Base-by-base conservation (phyloP, 164 flowering plant species). In the Buxus sempervirens region DNA sequence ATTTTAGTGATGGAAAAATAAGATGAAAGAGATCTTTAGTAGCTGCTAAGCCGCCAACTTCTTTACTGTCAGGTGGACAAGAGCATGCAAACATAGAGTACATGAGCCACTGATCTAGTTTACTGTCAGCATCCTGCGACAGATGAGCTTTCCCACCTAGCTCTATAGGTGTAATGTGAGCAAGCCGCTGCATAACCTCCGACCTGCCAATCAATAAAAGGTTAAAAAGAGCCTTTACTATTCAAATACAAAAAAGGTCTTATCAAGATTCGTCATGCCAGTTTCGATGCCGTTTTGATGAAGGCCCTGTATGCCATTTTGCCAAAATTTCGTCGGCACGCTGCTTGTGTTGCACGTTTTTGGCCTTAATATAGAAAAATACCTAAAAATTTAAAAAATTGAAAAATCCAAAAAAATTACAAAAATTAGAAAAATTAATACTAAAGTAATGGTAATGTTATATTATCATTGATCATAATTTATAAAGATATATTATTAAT, bases 71-170 rank as follows among this genome's bases (percentile, higher is more conserved):
- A 63, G 94, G 90, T 21, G 98, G 97, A 71, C 99, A 93, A 28
- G 99, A 90, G 80, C 96, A 96, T 42, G 88, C 88, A 76, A 93
- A 90, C 90, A 93, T 88, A 1, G 97, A 90, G 87, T 90, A 96
- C 90, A 96, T 82, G 48, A 93, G 89, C 99, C 98, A 92, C 76
- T 96, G 99, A 75, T 96, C 99, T 73, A 96, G 80, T 78, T 96
- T 96, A 77, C 78, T 90, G 71, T 96, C 99, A 65, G 83, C 74
- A 77, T 96, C 99, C 71, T 87, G 97, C 28, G 90, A 85, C 64
- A 84, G 96, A 81, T 89, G 84, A 74, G 91, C 96, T 82, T 85
- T 96, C 73, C 98, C 99, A 54, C 99, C 99, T 59, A 96, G 81
- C 77, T 96, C 99, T 71, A 80, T 70, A 53, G 99, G 93, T 63